phyloP scores from a whole-genome alignment of 768 basidiomycete genomes.

The Phallus indusiatus region DNA sequence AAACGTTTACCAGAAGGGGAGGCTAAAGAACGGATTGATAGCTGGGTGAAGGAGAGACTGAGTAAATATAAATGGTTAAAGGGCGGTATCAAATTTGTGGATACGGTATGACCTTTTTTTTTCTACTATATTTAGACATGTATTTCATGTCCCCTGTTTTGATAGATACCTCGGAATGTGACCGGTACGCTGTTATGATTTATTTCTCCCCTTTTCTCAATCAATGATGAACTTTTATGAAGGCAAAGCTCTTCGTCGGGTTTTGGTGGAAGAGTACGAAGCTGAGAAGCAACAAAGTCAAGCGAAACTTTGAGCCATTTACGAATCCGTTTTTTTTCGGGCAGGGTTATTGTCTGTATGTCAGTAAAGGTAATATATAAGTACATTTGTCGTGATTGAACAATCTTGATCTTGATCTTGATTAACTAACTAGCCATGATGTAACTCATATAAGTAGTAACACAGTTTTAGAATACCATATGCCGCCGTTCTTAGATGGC shows the following conservation, averaged over 20 bases:
- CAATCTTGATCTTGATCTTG: too few species aligned
- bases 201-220: background rate
- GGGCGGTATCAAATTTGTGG: constrained; percentile 59
- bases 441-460: too few species aligned
- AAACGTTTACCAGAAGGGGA: constrained; percentile 32
- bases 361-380: too few species aligned
- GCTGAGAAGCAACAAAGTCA: background rate
- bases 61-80: constrained; percentile 71
- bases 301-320: background rate
- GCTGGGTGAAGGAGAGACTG: constrained; percentile 52
- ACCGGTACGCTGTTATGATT: background rate
- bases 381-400: too few species aligned
- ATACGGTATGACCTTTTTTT: constrained; percentile 35
- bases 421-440: too few species aligned
- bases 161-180: constrained; percentile 1
- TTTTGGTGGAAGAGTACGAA: constrained; percentile 39
- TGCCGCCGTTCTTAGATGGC: background rate
- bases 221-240: background rate
- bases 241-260: constrained; percentile 59
- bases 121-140: constrained; percentile 5
- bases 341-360: too few species aligned
- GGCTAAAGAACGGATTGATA: constrained; percentile 39
- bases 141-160: background rate
- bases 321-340: too few species aligned
- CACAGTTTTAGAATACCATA: too few species aligned